phyloP scores from a whole-genome alignment of 2,329 filamentous ascomycete species.

The Neofusicoccum kwambonambiense region DNA sequence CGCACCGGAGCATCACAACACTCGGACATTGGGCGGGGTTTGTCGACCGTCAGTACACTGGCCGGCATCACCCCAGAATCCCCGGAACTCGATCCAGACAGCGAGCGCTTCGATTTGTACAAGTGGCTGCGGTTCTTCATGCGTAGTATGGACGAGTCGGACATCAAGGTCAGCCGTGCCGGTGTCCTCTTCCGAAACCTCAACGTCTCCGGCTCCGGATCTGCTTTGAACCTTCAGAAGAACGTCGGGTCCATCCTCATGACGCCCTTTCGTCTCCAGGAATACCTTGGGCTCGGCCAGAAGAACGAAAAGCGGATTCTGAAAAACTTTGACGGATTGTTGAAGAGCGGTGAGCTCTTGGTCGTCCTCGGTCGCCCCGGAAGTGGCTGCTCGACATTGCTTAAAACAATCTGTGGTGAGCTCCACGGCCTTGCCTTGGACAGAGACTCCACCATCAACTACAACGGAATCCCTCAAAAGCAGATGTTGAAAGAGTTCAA shows the following conservation, averaged over 20 bases:
- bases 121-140: constrained; percentile 54
- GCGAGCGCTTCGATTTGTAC: constrained; percentile 53
- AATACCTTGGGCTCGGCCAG: constrained; percentile 49
- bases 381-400: constrained; percentile 63
- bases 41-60: constrained; percentile 23
- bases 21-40: too few relatives aligned
- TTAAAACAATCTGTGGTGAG: constrained; percentile 63
- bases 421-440: constrained; percentile 58
- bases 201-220: constrained; percentile 65
- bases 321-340: constrained; percentile 52
- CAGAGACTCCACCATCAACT: constrained; percentile 55
- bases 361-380: constrained; percentile 50
- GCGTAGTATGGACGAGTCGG: constrained; percentile 54
- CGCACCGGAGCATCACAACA: neutral
- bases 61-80: constrained; percentile 36
- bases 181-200: constrained; percentile 66
- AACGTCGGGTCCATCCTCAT: constrained; percentile 62
- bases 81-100: constrained; percentile 51
- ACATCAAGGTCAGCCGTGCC: constrained; percentile 53
- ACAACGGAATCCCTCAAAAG: constrained; percentile 47
- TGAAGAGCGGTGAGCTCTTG: constrained; percentile 51
- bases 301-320: constrained; percentile 55
- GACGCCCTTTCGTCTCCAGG: constrained; percentile 57
- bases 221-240: constrained; percentile 66
- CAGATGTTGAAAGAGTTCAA: constrained; percentile 49